Base-by-base conservation (phyloP, 2,329 filamentous ascomycete genomes). In the Parastagonospora nodorum region DNA sequence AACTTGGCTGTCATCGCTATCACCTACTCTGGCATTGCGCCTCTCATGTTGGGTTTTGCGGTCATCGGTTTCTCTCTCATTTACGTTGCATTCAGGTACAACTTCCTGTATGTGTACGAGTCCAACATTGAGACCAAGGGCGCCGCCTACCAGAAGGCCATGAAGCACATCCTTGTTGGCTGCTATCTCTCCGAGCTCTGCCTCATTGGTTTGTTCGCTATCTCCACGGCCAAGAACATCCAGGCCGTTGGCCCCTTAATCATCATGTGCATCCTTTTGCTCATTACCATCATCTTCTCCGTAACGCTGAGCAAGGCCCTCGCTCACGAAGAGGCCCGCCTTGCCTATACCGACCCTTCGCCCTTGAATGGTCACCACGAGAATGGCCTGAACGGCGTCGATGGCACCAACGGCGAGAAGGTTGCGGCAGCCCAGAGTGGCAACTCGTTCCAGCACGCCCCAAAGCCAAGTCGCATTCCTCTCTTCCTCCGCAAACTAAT, bases 1-100 rank as follows among this genome's bases (percentile, higher is more conserved):
- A 80, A 78, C 49, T 67, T 80, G 52, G 71, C 62, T 42, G 71
- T 74, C 44, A 75, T 75, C 42, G 77, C 77, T 8, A 72, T 80
- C 30, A 75, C 72, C 27, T 80, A 81, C 57, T 74, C 77, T 5
- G 77, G 75, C 59, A 79, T 81, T 46, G 78, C 78, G 8, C 78
- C 78, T 2, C 60, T 81, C 2, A 74, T 80, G 6, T 64, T 80
- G 1, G 75, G 75, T 32, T 80, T 81, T 54, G 73, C 76, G 5
- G 69, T 70, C 6, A 60, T 79, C 11, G 77, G 78, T 12, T 66
- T 80, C 27, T 62, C 59, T 29, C 68, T 80, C 7, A 72, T 78
- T 52, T 80, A 80, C 63, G 53, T 79, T 36, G 77, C 74, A 44
- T 80, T 77, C 64, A 74, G 77, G 14, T 80, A 81, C 69, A 79